Evolutionary conservation across 208 protist species (phyloP), one percentile per base, ranked within the genome.

Genomic region (Acanthamoeba royreba): DNA sequence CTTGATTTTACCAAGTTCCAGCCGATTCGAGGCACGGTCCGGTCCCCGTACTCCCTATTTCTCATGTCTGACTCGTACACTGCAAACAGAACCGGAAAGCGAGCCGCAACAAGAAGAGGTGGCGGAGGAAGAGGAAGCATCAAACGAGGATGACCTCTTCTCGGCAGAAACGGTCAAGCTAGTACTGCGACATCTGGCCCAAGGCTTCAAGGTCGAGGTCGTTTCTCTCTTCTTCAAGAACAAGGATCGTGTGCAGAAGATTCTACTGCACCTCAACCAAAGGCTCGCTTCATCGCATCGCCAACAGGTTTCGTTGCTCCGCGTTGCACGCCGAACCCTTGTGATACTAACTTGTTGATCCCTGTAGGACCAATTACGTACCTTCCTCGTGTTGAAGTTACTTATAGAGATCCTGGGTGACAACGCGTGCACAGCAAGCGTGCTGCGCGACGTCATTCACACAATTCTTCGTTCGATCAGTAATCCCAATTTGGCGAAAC

Each of bases 181-280:
- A 11, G 87, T 92, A 19, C 28, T 92, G 22, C 46, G 47, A 9
- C 87, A 92, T 43, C 38, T 92, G 22, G 87, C 87, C 35, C 25
- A 77, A 8, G 87, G 87, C 2, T 92, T 79, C 87, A 92, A 92
- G 87, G 43, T 92, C 19, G 61, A 42, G 13, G 61, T 55, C 2
- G 87, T 92, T 1, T 45, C 38, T 8, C 87, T 92, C 17, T 77
- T 92, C 55, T 92, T 92, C 46, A 92, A 92, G 31, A 92, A 49
- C 1, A 77, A 69, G 31, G 87, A 92, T 1, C 87, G 87, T 2
- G 87, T 92, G 61, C 87, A 92, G 42, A 92, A 92, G 22, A 92
- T 92, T 40, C 38, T 92, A 58, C 87, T 92, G 4, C 87, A 92
- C n/a, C 42, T 92, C n/a, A 92, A 92, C 43, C 43, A 92, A 40